Evolutionary conservation across 176 grass and related monocot genomes (phyloP).

Genomic region (Alopecurus myosuroides): DNA sequence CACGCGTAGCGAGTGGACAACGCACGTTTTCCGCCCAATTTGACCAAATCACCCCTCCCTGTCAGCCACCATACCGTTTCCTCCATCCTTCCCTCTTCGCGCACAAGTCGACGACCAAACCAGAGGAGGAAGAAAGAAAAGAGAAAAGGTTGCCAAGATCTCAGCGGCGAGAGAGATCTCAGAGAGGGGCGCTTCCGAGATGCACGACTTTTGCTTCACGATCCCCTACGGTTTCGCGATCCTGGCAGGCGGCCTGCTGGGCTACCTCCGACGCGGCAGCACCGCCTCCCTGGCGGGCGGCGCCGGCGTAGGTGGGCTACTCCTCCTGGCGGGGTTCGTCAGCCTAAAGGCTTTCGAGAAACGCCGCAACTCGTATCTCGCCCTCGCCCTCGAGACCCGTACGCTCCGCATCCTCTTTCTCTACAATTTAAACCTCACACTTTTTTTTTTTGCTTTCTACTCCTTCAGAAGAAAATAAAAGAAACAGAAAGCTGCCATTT

Average conservation of each 20-base stretch:
- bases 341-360: conserved; percentile 96
- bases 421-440: background rate
- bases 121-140: background rate
- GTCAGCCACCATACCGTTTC: background rate
- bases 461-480: background rate
- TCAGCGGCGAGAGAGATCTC: conserved; percentile 22
- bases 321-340: conserved; percentile 79
- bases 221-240: conserved; percentile 82
- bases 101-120: conserved; percentile 21
- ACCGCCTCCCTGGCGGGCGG: conserved; percentile 78
- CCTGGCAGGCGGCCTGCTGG: conserved; percentile 61
- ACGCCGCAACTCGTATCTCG: conserved; percentile 64
- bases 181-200: background rate
- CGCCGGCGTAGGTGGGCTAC: conserved; percentile 49
- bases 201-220: conserved; percentile 99
- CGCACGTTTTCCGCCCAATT: background rate
- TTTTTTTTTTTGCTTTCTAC: background rate
- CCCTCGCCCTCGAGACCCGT: conserved; percentile 72
- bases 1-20: background rate
- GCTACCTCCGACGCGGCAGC: conserved; percentile 80
- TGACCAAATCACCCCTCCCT: background rate
- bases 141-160: conserved; percentile 3
- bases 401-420: background rate
- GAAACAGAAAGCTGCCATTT: background rate
- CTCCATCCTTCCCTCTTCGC: too few relatives aligned